Percentiles rank a stretch among this genome's conserved stretches.
Evolutionary conservation across 2,329 filamentous ascomycete species (phyloP).

Genomic region (Talaromyces sp.): DNA sequence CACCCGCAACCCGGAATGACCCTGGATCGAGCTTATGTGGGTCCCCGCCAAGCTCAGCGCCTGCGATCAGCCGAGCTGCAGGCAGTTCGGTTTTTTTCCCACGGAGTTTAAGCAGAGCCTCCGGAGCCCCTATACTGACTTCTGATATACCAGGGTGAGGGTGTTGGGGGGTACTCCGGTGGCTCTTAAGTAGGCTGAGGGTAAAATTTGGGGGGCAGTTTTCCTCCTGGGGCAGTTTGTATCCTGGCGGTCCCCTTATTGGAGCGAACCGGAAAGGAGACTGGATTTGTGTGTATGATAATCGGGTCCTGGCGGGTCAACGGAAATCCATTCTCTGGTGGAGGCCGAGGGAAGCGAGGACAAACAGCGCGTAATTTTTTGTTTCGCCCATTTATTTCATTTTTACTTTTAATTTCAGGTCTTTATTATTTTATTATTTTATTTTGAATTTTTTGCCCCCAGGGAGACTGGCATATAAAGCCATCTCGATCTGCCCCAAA

Average conservation of each 20-base stretch:
- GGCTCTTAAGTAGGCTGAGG: neutral
- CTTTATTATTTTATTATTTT: neutral
- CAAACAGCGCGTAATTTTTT: slow-evolving; percentile 11
- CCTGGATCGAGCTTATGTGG: slow-evolving; percentile 29
- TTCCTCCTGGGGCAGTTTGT: slow-evolving; percentile 1
- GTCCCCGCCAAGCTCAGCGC: slow-evolving; percentile 25
- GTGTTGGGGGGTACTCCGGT: neutral
- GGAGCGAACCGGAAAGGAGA: slow-evolving; percentile 19
- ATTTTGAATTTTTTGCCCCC: neutral
- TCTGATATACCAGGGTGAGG: neutral
- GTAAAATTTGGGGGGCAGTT: neutral
- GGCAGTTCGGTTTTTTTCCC: slow-evolving; percentile 7
- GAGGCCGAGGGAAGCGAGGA: slow-evolving; percentile 25
- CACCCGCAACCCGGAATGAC: slow-evolving; percentile 7
- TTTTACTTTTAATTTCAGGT: neutral
- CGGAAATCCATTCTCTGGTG: slow-evolving; percentile 17
- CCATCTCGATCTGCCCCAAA: neutral
- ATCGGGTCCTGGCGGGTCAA: slow-evolving; percentile 27
- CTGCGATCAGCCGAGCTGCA: slow-evolving; percentile 26
- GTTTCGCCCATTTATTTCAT: neutral
- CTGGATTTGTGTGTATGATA: slow-evolving; percentile 10
- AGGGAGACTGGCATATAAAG: neutral
- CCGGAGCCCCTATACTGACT: neutral
- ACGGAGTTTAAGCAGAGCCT: slow-evolving; percentile 9
- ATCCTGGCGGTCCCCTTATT: slow-evolving; percentile 12